Conservation (phyloP, 495 filamentous ascomycete species). For the Penicillium cinerascens region DNA sequence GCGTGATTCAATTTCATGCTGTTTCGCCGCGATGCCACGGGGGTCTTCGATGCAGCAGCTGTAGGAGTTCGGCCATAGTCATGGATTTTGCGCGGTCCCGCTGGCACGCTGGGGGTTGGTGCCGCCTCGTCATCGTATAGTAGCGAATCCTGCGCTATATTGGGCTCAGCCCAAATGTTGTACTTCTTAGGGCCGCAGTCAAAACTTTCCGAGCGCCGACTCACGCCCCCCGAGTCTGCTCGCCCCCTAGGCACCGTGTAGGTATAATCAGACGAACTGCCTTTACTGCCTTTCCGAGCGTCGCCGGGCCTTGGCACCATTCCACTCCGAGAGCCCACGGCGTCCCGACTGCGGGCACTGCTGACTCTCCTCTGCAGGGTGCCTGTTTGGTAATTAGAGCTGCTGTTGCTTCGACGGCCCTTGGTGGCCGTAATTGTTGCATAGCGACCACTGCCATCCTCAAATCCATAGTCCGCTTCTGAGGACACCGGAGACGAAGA, state of each 20-base stretch:
- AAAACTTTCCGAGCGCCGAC: slow-evolving; percentile 72
- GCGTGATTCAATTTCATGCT: slow-evolving; percentile 63
- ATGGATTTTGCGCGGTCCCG: slow-evolving; percentile 59
- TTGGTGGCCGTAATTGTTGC: slow-evolving; percentile 45
- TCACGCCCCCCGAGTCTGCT: slow-evolving; percentile 49
- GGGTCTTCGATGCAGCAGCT: slow-evolving; percentile 44
- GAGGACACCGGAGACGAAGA: slow-evolving; percentile 71
- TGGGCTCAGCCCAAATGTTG: slow-evolving; percentile 24
- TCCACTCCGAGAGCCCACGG: slow-evolving; percentile 31
- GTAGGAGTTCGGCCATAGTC: slow-evolving; percentile 39
- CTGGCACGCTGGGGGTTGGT: slow-evolving; percentile 82
- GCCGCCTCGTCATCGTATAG: slow-evolving; percentile 70
- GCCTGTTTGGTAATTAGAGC: slow-evolving; percentile 64
- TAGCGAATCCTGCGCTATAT: slow-evolving; percentile 23
- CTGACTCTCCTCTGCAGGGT: slow-evolving; percentile 60
- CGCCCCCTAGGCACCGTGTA: slow-evolving; percentile 43
- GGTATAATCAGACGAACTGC: slow-evolving; percentile 68
- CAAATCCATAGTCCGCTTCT: slow-evolving; percentile 66
- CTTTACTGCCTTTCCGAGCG: slow-evolving; percentile 66
- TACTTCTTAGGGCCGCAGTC: slow-evolving; percentile 55
- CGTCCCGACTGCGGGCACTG: slow-evolving; percentile 52
- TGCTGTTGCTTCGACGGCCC: slow-evolving; percentile 76
- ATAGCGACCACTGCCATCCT: slow-evolving; percentile 62
- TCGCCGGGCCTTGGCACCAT: slow-evolving; percentile 24
- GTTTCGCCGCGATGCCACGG: slow-evolving; percentile 50